These are phyloP conservation scores for Verticillium klebahnii DNA, from an alignment of 2,329 filamentous ascomycete genomes.

Conservation along the genomic window DNA sequence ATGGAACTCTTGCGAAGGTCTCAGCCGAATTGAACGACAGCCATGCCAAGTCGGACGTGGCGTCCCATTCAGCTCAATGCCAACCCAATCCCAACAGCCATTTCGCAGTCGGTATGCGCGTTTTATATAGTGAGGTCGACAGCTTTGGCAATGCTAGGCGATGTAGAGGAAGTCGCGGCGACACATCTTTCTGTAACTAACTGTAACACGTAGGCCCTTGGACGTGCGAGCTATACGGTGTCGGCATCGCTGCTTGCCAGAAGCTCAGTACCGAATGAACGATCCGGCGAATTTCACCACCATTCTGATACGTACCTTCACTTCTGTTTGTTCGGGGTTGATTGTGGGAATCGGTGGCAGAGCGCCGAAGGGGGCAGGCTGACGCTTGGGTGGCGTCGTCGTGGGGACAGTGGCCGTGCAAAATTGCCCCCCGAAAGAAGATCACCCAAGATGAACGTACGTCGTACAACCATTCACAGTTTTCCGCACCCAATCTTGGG, in stretches of 20 bases:
- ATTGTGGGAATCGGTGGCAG: slow-evolving; percentile 21
- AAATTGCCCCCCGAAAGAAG: slow-evolving; percentile 20
- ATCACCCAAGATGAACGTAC: slow-evolving; percentile 3
- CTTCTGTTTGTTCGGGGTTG: slow-evolving; percentile 2
- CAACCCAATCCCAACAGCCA: background rate
- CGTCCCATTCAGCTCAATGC: background rate
- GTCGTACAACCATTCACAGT: background rate
- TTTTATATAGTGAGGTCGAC: slow-evolving; percentile 10
- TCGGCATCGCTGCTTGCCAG: slow-evolving; percentile 21
- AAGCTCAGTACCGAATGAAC: slow-evolving; percentile 14
- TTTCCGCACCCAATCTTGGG: rapidly evolving
- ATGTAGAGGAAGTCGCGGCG: background rate
- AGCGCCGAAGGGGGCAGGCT: slow-evolving; percentile 12
- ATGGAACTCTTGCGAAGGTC: no score
- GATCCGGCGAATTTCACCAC: slow-evolving; percentile 14
- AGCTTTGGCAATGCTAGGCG: slow-evolving; percentile 11
- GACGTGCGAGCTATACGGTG: slow-evolving; percentile 14
- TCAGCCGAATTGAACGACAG: no score
- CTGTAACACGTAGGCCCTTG: slow-evolving; percentile 17
- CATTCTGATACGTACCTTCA: slow-evolving; percentile 10
- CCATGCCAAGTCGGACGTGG: background rate
- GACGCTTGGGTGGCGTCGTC: slow-evolving; percentile 19
- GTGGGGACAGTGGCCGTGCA: slow-evolving; percentile 20
- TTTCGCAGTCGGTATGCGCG: slow-evolving; percentile 12
- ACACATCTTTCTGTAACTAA: slow-evolving; percentile 4